Evolutionary conservation across 2,329 filamentous ascomycete genomes (phyloP), one percentile per base, ranked within the genome.

Genomic region (Fusarium algeriense): DNA sequence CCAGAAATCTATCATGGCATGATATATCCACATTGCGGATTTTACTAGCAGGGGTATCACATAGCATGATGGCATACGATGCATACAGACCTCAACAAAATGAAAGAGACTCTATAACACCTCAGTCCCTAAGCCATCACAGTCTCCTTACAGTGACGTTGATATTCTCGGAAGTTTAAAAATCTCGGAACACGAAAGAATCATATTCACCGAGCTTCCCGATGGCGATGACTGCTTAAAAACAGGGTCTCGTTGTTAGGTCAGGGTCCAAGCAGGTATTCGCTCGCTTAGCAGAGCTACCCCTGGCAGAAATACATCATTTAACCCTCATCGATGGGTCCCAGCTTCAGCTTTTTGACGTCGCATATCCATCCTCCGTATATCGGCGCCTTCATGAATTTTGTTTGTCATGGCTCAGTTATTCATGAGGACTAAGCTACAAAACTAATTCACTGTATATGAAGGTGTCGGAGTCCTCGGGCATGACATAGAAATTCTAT

Each of bases 11-110:
- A 71, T 71, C 64, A 69, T 69, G 59, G 54, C 68, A 60, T 56
- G 54, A 69, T 67, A 23, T 49, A 34, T 49, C 57, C 35, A 40
- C 53, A 44, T 49, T 43, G 54, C 43, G 46, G 64, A 69, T 60
- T 17, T 46, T 30, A 48, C 30, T 13, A 50, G 62, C 34, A 32
- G 38, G 61, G 60, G 44, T 54, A 41, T 28, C 23, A 37, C 46
- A 63, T 67, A 53, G 50, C 48, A 73, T 68, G 58, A 73, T 61
- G 56, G 59, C 54, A 59, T 64, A 68, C 48, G 70, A 59, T 58
- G 43, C 38, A 30, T 23, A 26, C 19, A 46, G 9, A 44, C 12
- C 35, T 26, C 43, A 44, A 30, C 20, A 45, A 46, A 13, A 15
- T 11, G 14, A 7, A 11, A 30, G 11, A 30, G 3, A 3, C 9